Evolutionary conservation across 2,329 filamentous ascomycete species (phyloP), one percentile per base, ranked within the genome.

Genomic region (Colletotrichum sp.): DNA sequence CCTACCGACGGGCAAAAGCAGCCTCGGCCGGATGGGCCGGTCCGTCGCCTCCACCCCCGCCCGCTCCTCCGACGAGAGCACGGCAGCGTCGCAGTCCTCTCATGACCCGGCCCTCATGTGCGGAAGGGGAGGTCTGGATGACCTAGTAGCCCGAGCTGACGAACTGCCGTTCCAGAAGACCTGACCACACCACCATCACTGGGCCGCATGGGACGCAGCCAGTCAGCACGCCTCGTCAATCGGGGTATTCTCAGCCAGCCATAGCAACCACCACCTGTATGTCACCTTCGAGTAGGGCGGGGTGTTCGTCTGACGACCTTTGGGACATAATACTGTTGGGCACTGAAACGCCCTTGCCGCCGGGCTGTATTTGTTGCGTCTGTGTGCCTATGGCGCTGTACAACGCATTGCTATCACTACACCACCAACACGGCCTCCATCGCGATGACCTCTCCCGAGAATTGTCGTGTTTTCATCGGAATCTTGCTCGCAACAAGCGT

Each of bases 261-360:
- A 71, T 55, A 71, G 60, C 61, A 61, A 26, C 71, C 32, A 72
- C 57, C 32, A 21, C 28, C 48, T 77, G 73, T 15, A 71, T 67
- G 30, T 74, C 72, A 65, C 55, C 28, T 60, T 43, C 16, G 13
- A 15, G n/a, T 10, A 16, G 30, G 60, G 61, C 75, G 61, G 81
- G 81, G 81, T 83, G 79, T 79, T 78, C 78, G 83, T 82, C 83
- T 81, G 83, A 85, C 82, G 81, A 81, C 80, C 80, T 83, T 77
- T 77, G 81, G 80, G 77, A 75, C 43, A 32, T 16, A n/a, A 81
- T 83, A 81, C 83, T 82, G 87, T 89, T 89, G 88, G 88, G 88
- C 85, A 88, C 80, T 82, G 85, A 87, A 83, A 83, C 86, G 84
- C 85, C 83, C 75, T 84, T 85, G 80, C 85, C 85, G 84, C 86